Conservation (phyloP, 208 protist species). For the Trypanosoma mega region DNA sequence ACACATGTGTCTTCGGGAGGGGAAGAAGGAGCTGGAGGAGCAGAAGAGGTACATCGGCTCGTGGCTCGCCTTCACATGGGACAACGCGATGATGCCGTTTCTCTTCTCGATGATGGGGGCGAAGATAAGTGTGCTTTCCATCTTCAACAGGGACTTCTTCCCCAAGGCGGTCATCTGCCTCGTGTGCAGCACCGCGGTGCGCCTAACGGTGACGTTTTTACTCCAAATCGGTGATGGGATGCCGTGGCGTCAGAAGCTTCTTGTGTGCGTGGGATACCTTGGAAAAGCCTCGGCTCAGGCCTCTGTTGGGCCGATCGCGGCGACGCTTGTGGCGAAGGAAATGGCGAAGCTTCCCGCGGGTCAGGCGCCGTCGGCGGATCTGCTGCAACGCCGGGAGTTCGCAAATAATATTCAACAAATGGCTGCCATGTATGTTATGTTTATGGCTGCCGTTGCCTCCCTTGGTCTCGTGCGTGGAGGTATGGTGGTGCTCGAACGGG, state of each 20-base stretch:
- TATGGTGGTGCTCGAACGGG: conserved; percentile 37
- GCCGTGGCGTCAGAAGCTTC: conserved; percentile 50
- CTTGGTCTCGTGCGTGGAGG: conserved; percentile 60
- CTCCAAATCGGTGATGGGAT: conserved; percentile 53
- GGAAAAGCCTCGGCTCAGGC: conserved; percentile 79
- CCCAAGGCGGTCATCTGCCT: conserved; percentile 67
- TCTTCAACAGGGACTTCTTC: conserved; percentile 72
- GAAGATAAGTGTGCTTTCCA: conserved; percentile 55
- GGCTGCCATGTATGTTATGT: conserved; percentile 77
- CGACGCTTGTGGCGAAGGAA: conserved; percentile 43
- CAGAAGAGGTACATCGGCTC: conserved; percentile 69
- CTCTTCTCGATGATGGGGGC: conserved; percentile 75
- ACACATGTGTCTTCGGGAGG: conserved; percentile 59
- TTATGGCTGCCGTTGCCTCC: conserved; percentile 69
- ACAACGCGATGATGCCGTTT: conserved; percentile 67
- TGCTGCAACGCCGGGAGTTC: conserved; percentile 34
- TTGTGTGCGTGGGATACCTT: conserved; percentile 70
- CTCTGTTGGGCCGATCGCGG: conserved; percentile 65
- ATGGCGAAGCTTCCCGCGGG: conserved; percentile 35
- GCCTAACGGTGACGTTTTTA: conserved; percentile 48
- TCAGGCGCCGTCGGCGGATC: conserved; percentile 16
- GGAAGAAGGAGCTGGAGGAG: conserved; percentile 46
- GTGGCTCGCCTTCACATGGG: conserved; percentile 69
- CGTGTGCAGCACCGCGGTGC: conserved; percentile 51
- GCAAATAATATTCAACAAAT: conserved; percentile 75